A percentile compares a stretch with the other conserved stretches of the same genome.
Evolutionary conservation across 2,329 filamentous ascomycete species (phyloP).

Genomic region (Claviceps fusiformis): DNA sequence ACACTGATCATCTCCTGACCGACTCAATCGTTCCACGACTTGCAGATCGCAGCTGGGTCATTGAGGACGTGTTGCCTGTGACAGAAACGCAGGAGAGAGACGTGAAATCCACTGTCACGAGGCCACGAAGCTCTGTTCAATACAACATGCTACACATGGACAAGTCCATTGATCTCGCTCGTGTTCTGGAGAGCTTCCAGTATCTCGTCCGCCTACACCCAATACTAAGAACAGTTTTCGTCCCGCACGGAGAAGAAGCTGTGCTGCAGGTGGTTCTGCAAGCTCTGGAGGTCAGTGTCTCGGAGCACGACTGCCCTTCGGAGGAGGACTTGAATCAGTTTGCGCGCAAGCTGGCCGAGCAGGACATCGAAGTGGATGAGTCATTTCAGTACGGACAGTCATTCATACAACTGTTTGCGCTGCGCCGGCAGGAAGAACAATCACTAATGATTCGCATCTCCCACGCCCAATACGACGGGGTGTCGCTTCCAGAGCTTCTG

Average conservation of each 20-base stretch:
- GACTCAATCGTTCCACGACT: conserved; percentile 37
- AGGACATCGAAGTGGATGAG: not conserved
- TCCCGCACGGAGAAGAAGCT: conserved; percentile 34
- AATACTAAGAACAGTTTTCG: conserved; percentile 53
- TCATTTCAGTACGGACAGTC: conserved; percentile 39
- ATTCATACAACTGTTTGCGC: conserved; percentile 44
- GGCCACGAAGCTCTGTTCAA: conserved; percentile 47
- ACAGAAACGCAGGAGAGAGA: conserved; percentile 46
- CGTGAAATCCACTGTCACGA: conserved; percentile 40
- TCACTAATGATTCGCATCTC: conserved; percentile 17
- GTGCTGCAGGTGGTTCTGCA: conserved; percentile 44
- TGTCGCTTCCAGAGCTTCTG: conserved; percentile 29
- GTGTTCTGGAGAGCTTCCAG: conserved; percentile 35
- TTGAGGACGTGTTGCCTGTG: conserved; percentile 43
- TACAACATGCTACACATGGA: conserved; percentile 54
- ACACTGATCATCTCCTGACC: conserved; percentile 30
- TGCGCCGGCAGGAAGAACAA: conserved; percentile 26
- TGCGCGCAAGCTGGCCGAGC: conserved; percentile 12
- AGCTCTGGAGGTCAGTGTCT: conserved; percentile 25
- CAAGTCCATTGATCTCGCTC: conserved; percentile 30
- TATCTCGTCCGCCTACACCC: conserved; percentile 47
- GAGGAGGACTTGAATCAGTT: conserved; percentile 11
- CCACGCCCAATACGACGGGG: not conserved
- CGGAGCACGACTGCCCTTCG: conserved; percentile 31
- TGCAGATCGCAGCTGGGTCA: conserved; percentile 33